These are phyloP conservation scores for Verticillium nonalfalfae DNA, from an alignment of 2,329 filamentous ascomycete species.

Conservation along the genomic window DNA sequence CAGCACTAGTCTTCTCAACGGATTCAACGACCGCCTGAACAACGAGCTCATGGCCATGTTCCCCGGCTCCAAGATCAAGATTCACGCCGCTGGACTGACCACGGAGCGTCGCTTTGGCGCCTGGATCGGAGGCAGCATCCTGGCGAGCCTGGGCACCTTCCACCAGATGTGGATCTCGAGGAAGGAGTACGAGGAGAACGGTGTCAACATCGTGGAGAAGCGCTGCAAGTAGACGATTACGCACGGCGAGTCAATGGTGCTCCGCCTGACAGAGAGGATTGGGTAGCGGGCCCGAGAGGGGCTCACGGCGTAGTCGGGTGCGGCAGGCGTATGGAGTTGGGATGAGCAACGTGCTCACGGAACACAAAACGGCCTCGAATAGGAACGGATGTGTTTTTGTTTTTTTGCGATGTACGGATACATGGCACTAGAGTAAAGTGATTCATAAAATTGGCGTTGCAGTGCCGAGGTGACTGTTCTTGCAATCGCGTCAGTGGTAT, in stretches of 20 bases:
- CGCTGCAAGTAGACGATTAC: conserved; percentile 68
- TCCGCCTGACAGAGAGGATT: not conserved
- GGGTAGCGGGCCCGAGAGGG: not conserved
- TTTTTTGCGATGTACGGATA: not conserved
- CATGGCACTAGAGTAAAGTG: not conserved
- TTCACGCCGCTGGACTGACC: conserved; percentile 79
- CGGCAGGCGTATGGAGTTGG: conserved; percentile 4
- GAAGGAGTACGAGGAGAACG: conserved; percentile 97
- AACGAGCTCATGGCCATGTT: conserved; percentile 76
- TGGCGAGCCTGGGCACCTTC: conserved; percentile 92
- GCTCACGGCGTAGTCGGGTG: not conserved
- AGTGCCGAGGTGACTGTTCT: not conserved
- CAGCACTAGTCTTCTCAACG: conserved; percentile 78
- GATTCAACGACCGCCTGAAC: conserved; percentile 86
- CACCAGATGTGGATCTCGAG: conserved; percentile 99
- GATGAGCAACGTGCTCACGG: not conserved
- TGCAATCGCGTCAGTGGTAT: too few relatives aligned
- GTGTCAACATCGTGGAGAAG: conserved; percentile 86
- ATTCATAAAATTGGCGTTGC: not conserved
- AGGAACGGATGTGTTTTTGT: not conserved
- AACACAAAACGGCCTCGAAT: not conserved
- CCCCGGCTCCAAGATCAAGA: conserved; percentile 78
- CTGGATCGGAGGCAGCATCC: conserved; percentile 95
- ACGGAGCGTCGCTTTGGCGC: conserved; percentile 87
- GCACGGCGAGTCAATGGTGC: not conserved